Base-by-base conservation (phyloP, 345 rosid species). In the Euclidium syriacum region DNA sequence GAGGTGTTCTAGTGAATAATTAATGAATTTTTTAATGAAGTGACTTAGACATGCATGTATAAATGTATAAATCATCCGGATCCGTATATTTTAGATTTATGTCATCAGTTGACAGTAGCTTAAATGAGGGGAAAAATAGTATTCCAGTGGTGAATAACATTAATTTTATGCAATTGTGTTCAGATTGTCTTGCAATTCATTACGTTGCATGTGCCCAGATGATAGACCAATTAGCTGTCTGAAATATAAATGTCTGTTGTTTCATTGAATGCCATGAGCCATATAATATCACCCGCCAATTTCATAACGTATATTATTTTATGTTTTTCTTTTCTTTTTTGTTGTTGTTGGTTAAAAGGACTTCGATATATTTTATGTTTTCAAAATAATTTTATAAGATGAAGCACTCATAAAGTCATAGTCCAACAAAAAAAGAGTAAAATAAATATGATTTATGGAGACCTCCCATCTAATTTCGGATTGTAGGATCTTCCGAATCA, bases 191-290 rank as follows among this genome's bases (percentile, higher is more conserved):
- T 36, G 50, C 10, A 17, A 56, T 47, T 47, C 25, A 46, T 55
- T 44, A 43, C 40, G 20, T n/a, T 47, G 64, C 57, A 47, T 66
- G 71, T 49, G 55, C 20, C 47, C 47, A 55, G 49, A 26, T 66
- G 40, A 35, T 46, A 66, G 49, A 35, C 64, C 58, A 19, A 10
- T 2, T 66, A 57, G 71, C 50, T 67, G 58, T 56, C 42, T 57
- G 34, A 67, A 48, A 67, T 57, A 67, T 47, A 67, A 67, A 67
- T 67, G 72, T 48, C 15, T 67, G 72, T 67, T 57, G 72, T 15
- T 49, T 51, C 51, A 67, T 38, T 57, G 39, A 58, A 67, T 49
- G 34, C 52, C 30, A 48, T 11, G 52, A 57, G 48, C 50, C 50
- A 55, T 17, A 43, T 38, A 29, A 32, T 55, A 32, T 43, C 52